A percentile compares a stretch with the other conserved stretches of the same genome.
Evolutionary conservation across 129 eudicot genomes (phyloP).

Genomic region (Arctium lappa): DNA sequence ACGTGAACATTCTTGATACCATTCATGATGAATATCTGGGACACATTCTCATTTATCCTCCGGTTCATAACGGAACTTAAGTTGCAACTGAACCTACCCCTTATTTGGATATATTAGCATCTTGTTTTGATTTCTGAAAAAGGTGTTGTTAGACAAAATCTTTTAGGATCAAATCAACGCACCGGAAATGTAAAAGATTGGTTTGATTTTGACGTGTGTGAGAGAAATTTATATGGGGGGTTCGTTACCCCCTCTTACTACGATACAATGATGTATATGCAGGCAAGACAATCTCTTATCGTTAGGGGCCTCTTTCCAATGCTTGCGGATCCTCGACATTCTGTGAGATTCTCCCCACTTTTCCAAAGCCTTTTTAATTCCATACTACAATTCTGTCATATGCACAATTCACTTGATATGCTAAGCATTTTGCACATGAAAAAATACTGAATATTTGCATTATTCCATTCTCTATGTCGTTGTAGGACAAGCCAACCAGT

Average conservation of each 20-base stretch:
- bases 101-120: background rate
- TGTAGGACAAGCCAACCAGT: background rate
- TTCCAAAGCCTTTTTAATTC: background rate
- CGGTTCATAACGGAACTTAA: too few relatives aligned
- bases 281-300: slow-evolving; percentile 91
- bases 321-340: slow-evolving; percentile 94
- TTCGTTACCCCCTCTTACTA: background rate
- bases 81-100: too few relatives aligned
- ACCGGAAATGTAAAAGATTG: background rate
- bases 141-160: background rate
- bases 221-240: background rate
- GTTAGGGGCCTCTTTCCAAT: slow-evolving; percentile 83
- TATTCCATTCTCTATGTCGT: background rate
- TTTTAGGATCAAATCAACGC: background rate
- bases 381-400: background rate
- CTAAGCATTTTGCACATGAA: background rate
- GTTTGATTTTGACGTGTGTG: too few relatives aligned
- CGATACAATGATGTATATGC: slow-evolving; percentile 32
- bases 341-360: slow-evolving; percentile 44
- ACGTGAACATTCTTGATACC: too few relatives aligned
- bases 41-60: too few relatives aligned
- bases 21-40: too few relatives aligned
- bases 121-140: background rate
- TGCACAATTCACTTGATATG: background rate
- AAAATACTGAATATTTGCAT: background rate